Percentiles rank a stretch among this genome's conserved stretches.
phyloP scores from a whole-genome alignment of 805 yeast genomes.

The Candida berthetii region DNA sequence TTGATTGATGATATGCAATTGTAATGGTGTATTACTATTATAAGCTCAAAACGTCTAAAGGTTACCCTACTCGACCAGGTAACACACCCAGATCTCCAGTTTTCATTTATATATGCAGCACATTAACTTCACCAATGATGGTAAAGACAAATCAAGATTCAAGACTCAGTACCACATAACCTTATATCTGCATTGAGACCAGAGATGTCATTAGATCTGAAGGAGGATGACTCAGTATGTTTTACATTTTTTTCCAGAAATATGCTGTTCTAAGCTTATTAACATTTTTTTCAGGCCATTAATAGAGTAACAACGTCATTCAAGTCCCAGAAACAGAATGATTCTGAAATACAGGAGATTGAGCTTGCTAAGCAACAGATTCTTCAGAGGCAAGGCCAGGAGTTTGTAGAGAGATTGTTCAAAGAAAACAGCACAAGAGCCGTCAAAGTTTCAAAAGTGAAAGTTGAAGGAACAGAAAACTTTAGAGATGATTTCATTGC shows the following conservation, averaged over 20 bases:
- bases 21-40: no score
- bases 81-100: no score
- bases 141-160: no score
- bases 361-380: conserved; percentile 22
- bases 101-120: no score
- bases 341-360: conserved; percentile 6
- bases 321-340: background rate
- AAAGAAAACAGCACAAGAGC: conserved; percentile 31
- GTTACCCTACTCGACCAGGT: no score
- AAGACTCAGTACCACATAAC: no score
- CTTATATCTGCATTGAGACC: no score
- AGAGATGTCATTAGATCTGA: conserved; percentile 6
- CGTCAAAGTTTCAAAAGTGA: conserved; percentile 35
- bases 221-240: conserved; percentile 12
- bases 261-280: background rate
- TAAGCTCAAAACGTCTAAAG: no score
- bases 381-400: conserved; percentile 20
- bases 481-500: conserved; percentile 40
- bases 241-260: background rate
- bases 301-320: conserved; percentile 9
- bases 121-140: no score
- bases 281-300: conserved; percentile 9
- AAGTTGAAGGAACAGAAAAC: conserved; percentile 40
- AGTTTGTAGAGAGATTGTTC: conserved; percentile 21
- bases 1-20: no score